Evolutionary conservation across 345 rosid genomes (phyloP).

Genomic region (Kernera saxatilis): DNA sequence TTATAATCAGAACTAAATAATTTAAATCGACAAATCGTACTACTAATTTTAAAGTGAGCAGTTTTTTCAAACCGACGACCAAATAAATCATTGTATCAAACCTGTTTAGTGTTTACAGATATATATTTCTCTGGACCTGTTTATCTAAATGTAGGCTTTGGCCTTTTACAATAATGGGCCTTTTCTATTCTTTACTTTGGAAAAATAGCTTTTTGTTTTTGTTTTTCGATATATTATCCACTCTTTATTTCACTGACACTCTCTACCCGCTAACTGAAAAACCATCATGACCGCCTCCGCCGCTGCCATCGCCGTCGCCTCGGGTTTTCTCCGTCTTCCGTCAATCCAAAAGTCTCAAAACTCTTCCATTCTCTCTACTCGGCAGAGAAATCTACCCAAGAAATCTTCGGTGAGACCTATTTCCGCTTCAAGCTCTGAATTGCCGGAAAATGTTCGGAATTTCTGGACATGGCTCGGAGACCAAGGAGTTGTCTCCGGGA

Average conservation of each 20-base stretch:
- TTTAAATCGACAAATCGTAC: no score
- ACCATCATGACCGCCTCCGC: slow-evolving; percentile 29
- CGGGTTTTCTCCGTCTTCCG: slow-evolving; percentile 12
- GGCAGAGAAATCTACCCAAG: slow-evolving; percentile 13
- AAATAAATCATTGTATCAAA: no score
- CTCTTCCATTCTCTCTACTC: neutral
- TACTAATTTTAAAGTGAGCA: no score
- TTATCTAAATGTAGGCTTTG: neutral
- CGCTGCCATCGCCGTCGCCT: slow-evolving; percentile 6
- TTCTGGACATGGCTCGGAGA: slow-evolving; percentile 86
- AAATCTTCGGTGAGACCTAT: slow-evolving; percentile 27
- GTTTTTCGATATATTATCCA: neutral
- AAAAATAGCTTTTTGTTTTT: neutral
- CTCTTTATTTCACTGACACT: neutral
- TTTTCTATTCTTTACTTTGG: neutral
- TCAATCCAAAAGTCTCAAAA: neutral
- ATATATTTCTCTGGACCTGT: no score
- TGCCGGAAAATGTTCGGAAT: slow-evolving; percentile 38
- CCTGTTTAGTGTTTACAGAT: no score
- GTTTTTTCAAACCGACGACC: no score
- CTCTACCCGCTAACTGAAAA: slow-evolving; percentile 24
- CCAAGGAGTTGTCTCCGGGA: slow-evolving; percentile 54
- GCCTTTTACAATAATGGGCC: neutral
- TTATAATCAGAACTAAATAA: no score
- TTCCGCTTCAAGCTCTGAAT: slow-evolving; percentile 20